Conservation (phyloP, 164 flowering plant species). For the Macadamia integrifolia region DNA sequence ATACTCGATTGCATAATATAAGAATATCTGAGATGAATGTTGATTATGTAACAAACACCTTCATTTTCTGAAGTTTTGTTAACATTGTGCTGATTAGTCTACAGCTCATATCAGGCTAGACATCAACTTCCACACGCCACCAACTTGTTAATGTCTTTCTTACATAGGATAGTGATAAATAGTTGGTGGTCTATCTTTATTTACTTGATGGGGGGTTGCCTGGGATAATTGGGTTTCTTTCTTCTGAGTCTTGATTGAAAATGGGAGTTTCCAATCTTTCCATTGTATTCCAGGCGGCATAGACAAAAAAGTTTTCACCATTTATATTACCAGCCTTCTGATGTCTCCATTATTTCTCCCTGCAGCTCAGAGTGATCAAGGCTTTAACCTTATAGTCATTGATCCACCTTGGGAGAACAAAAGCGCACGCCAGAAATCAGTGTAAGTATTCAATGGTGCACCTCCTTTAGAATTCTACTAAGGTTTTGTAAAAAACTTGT, state of each 20-base stretch:
- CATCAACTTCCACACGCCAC: too few relatives aligned
- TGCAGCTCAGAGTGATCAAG: slow-evolving; percentile 52
- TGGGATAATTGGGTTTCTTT: not conserved
- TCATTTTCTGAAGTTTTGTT: too few relatives aligned
- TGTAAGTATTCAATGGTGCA: slow-evolving; percentile 32
- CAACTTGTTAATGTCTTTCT: too few relatives aligned
- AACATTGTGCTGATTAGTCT: too few relatives aligned
- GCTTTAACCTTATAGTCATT: slow-evolving; percentile 76
- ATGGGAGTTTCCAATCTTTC: not conserved
- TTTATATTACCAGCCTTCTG: not conserved
- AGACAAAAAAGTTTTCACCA: not conserved
- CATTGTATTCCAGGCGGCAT: not conserved
- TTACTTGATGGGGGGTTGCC: not conserved
- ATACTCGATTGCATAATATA: too few relatives aligned
- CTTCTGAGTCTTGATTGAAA: not conserved
- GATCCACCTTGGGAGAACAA: slow-evolving; percentile 99
- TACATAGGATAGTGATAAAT: too few relatives aligned
- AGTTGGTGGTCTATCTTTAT: not conserved
- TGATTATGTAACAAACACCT: too few relatives aligned
- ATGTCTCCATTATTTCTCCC: not conserved
- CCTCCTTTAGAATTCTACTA: not conserved
- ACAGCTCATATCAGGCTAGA: too few relatives aligned
- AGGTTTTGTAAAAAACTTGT: not conserved
- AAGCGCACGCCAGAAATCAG: slow-evolving; percentile 72
- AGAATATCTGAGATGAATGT: too few relatives aligned